Percentiles rank a stretch among this genome's conserved stretches.
phyloP scores from a whole-genome alignment of 768 basidiomycete genomes.

The Inosperma sp. region DNA sequence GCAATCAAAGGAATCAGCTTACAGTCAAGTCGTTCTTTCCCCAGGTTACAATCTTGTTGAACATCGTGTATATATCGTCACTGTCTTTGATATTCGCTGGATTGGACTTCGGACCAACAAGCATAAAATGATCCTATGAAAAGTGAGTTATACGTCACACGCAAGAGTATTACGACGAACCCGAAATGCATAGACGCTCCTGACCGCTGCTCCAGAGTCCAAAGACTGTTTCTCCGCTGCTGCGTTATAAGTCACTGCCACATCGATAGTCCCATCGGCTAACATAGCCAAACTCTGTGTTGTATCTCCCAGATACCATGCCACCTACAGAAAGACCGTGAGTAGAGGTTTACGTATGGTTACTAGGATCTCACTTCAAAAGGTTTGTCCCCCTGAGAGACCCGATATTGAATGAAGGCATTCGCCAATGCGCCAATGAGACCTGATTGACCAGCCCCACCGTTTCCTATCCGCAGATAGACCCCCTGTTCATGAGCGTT shows the following conservation, averaged over 20 bases:
- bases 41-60: conserved; percentile 40
- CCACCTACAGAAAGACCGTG: conserved; percentile 34
- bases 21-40: conserved; percentile 42
- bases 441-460: conserved; percentile 49
- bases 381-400: conserved; percentile 27
- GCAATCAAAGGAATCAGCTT: conserved; percentile 3
- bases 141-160: too few species aligned
- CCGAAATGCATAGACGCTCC: conserved; percentile 41
- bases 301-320: conserved; percentile 55
- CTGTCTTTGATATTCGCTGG: conserved; percentile 35
- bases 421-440: conserved; percentile 45
- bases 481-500: conserved; percentile 27
- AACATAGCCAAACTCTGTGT: conserved; percentile 45
- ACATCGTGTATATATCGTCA: conserved; percentile 38
- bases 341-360: not conserved
- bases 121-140: conserved; percentile 51
- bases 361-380: conserved; percentile 28
- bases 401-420: conserved; percentile 41
- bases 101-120: conserved; percentile 46
- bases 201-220: conserved; percentile 27
- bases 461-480: conserved; percentile 43
- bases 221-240: conserved; percentile 43
- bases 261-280: conserved; percentile 40
- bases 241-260: conserved; percentile 50
- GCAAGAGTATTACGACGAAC: too few species aligned